Evolutionary conservation across 2,329 filamentous ascomycete genomes (phyloP).

Genomic region (Amphichorda felina): DNA sequence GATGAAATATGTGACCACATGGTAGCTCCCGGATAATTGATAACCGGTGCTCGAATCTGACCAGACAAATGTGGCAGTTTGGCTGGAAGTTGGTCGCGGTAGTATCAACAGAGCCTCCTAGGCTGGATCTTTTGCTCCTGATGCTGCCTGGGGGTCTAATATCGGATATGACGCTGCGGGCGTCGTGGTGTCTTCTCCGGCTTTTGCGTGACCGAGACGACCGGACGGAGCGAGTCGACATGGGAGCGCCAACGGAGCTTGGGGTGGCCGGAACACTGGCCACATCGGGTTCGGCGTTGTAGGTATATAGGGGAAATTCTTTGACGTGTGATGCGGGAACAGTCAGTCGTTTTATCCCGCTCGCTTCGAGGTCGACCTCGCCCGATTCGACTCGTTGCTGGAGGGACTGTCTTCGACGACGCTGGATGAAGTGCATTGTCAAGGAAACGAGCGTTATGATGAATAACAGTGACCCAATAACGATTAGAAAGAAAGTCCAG

Average conservation of each 20-base stretch:
- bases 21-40: constrained; percentile 75
- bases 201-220: constrained; percentile 15
- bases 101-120: constrained; percentile 20
- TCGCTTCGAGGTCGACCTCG: constrained; percentile 73
- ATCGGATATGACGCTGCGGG: constrained; percentile 12
- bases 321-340: constrained; percentile 63
- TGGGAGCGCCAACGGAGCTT: constrained; percentile 12
- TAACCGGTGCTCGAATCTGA: constrained; percentile 58
- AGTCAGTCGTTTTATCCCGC: constrained; percentile 73
- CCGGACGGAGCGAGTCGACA: constrained; percentile 16
- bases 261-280: constrained; percentile 23
- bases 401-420: constrained; percentile 54
- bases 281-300: constrained; percentile 43
- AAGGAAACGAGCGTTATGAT: constrained; percentile 57
- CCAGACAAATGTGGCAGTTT: constrained; percentile 81
- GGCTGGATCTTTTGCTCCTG: constrained; percentile 24
- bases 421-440: constrained; percentile 68
- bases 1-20: constrained; percentile 89
- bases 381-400: constrained; percentile 61
- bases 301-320: constrained; percentile 68
- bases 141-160: constrained; percentile 16
- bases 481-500: constrained; percentile 67
- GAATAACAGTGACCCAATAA: constrained; percentile 58
- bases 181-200: constrained; percentile 17
- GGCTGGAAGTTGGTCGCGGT: constrained; percentile 57